phyloP scores from a whole-genome alignment of 208 protist genomes.

The Acanthamoeba sp. region DNA sequence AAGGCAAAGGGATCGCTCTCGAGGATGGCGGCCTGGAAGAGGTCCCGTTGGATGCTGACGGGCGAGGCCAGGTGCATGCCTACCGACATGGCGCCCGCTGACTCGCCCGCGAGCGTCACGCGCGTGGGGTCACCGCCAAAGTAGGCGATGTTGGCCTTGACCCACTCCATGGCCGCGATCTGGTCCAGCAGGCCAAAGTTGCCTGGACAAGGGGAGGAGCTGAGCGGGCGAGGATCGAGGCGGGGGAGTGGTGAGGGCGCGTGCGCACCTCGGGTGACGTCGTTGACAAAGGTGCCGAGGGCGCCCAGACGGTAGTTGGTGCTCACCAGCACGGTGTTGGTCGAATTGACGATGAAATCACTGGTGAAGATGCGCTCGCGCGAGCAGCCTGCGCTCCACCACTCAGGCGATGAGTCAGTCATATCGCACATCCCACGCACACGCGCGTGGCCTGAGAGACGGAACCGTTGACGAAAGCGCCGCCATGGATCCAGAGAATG shows the following conservation, averaged over 20 bases:
- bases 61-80: slow-evolving; percentile 67
- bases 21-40: slow-evolving; percentile 54
- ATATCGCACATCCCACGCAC: neutral
- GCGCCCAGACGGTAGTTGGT: slow-evolving; percentile 27
- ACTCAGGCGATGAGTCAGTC: neutral
- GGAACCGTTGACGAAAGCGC: neutral
- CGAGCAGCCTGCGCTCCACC: neutral
- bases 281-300: neutral
- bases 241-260: no score
- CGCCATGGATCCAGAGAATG: slow-evolving; percentile 7
- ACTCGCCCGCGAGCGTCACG: slow-evolving; percentile 71
- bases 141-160: neutral
- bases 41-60: slow-evolving; percentile 9
- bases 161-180: slow-evolving; percentile 57
- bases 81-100: slow-evolving; percentile 68
- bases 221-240: neutral
- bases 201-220: neutral
- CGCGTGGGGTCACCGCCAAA: slow-evolving; percentile 61
- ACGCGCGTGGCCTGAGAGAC: neutral
- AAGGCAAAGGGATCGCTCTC: slow-evolving; percentile 20
- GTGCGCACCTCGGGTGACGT: neutral
- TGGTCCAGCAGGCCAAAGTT: slow-evolving; percentile 70
- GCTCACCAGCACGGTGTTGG: neutral
- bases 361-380: neutral
- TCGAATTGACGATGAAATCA: slow-evolving; percentile 30